Percentiles rank a stretch among this genome's conserved stretches.
Conservation (phyloP, 345 rosid genomes). For the Salix viminalis region DNA sequence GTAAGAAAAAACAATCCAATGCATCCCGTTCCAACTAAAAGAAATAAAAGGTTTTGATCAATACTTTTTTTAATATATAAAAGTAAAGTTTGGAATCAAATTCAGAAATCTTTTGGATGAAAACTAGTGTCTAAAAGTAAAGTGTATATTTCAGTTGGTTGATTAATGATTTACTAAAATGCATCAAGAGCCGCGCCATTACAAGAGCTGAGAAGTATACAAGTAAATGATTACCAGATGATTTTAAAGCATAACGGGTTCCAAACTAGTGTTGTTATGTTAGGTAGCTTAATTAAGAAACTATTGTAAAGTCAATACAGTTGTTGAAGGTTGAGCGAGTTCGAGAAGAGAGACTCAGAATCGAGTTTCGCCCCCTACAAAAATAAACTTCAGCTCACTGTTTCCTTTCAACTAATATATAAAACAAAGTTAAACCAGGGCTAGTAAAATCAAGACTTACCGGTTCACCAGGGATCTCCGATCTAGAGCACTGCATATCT, state of each 20-base stretch:
- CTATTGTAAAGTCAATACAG: slow-evolving; percentile 21
- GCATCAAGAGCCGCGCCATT: too few relatives aligned
- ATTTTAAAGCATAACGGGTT: not conserved
- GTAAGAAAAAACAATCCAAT: too few relatives aligned
- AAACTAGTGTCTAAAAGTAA: too few relatives aligned
- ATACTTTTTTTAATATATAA: too few relatives aligned
- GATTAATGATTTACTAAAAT: too few relatives aligned
- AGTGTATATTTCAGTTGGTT: too few relatives aligned
- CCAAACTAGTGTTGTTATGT: not conserved
- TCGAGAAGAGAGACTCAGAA: slow-evolving; percentile 13
- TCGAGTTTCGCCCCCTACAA: slow-evolving; percentile 19
- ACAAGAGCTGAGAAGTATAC: too few relatives aligned
- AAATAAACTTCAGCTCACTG: slow-evolving; percentile 2
- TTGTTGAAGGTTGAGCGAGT: slow-evolving; percentile 21
- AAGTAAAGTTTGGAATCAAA: too few relatives aligned
- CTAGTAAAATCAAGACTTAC: slow-evolving; percentile 35
- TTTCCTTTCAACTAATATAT: not conserved
- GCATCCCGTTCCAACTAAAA: too few relatives aligned
- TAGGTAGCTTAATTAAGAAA: not conserved
- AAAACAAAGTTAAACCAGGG: not conserved
- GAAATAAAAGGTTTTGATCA: too few relatives aligned
- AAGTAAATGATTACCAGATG: not conserved
- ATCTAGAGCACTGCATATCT: slow-evolving; percentile 28
- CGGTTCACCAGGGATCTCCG: slow-evolving; percentile 42
- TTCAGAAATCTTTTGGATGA: too few relatives aligned